These are phyloP conservation scores for Blastobotrys attinorum DNA, from an alignment of 805 yeast genomes.

Conservation along the genomic window DNA sequence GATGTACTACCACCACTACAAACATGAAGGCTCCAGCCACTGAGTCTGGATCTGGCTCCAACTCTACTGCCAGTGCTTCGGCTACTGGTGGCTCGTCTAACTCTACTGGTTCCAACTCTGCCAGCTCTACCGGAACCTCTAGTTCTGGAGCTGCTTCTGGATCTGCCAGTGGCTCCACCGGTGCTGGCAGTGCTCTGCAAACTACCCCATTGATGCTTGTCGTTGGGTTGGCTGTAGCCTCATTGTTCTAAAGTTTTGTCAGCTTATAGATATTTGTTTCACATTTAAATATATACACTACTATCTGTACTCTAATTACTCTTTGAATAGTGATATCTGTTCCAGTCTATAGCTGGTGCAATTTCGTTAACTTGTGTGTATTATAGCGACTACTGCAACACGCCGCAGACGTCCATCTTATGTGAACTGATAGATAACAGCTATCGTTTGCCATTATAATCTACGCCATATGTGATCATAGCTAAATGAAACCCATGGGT, in stretches of 20 bases:
- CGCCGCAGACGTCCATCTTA: too few species aligned
- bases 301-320: too few species aligned
- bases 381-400: too few species aligned
- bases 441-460: too few species aligned
- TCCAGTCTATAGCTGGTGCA: too few species aligned
- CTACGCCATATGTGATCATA: too few species aligned
- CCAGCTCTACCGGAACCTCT: neutral
- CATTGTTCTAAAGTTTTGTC: neutral
- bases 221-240: neutral
- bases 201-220: neutral
- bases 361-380: too few species aligned
- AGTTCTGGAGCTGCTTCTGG: neutral
- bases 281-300: too few species aligned
- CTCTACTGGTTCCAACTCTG: neutral
- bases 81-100: neutral
- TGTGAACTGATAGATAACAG: too few species aligned
- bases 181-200: neutral
- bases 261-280: too few species aligned
- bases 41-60: neutral
- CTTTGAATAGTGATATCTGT: too few species aligned
- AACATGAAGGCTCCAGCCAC: neutral
- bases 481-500: too few species aligned
- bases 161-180: neutral
- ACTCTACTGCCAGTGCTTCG: neutral
- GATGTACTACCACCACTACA: neutral